Evolutionary conservation across 2,329 filamentous ascomycete species (phyloP).

Genomic region (Fusarium goolgardi): DNA sequence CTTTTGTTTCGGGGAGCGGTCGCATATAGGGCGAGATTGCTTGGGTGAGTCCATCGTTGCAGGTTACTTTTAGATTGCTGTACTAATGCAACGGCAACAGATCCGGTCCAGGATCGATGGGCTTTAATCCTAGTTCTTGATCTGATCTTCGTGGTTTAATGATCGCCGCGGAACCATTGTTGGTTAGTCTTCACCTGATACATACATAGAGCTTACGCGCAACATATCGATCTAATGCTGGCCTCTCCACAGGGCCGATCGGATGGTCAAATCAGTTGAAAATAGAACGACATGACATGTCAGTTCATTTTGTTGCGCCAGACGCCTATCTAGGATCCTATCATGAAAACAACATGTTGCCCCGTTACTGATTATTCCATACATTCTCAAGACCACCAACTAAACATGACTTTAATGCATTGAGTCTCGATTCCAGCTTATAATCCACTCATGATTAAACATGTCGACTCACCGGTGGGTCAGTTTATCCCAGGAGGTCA

Average conservation of each 20-base stretch:
- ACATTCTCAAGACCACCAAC: conserved; percentile 33
- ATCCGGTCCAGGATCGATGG: conserved; percentile 13
- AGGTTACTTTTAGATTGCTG: conserved; percentile 24
- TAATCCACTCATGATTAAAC: conserved; percentile 20
- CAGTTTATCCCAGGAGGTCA: conserved; percentile 60
- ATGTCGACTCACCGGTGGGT: conserved; percentile 2
- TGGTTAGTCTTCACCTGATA: conserved; percentile 34
- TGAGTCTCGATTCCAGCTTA: conserved; percentile 34
- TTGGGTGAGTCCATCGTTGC: conserved; percentile 21
- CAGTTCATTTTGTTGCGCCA: conserved; percentile 56
- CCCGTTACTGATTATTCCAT: conserved; percentile 42
- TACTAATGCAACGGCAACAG: conserved; percentile 23
- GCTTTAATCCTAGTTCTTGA: conserved; percentile 7
- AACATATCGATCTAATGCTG: conserved; percentile 31
- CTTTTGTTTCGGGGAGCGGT: conserved; percentile 41
- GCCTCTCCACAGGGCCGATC: conserved; percentile 14
- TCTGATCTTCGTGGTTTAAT: conserved; percentile 16
- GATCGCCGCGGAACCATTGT: conserved; percentile 13
- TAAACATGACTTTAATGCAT: conserved; percentile 16
- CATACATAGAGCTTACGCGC: conserved; percentile 9
- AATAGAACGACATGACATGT: conserved; percentile 46
- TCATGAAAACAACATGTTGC: conserved; percentile 50
- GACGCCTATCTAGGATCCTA: conserved; percentile 57
- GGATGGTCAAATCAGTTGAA: conserved; percentile 17
- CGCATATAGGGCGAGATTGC: conserved; percentile 49